phyloP scores from a whole-genome alignment of 1,284 basidiomycete genomes.

The Cutaneotrichosporon mucoides region DNA sequence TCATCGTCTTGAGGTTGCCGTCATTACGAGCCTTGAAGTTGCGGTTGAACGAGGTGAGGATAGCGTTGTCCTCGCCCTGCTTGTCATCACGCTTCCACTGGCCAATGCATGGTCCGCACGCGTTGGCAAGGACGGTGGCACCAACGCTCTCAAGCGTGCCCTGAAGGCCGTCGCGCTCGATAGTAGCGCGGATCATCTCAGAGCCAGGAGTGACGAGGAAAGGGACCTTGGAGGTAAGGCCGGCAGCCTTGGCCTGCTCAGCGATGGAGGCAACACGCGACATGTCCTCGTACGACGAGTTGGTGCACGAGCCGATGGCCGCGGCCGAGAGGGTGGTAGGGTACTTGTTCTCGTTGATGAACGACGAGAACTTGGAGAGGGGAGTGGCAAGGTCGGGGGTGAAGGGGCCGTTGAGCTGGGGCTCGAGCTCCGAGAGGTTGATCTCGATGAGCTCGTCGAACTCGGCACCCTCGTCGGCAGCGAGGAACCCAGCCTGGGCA shows the following conservation, averaged over 20 bases:
- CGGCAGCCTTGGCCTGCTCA: conserved; percentile 77
- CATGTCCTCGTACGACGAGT: conserved; percentile 95
- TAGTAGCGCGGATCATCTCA: conserved; percentile 95
- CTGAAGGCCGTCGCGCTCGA: conserved; percentile 76
- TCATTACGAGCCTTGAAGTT: conserved; percentile 99
- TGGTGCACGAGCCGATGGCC: conserved; percentile 96
- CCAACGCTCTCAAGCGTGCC: conserved; percentile 17
- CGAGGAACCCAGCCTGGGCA: conserved; percentile 70
- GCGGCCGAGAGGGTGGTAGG: conserved; percentile 86
- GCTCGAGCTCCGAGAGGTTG: conserved; percentile 86
- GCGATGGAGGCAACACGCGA: conserved; percentile 88
- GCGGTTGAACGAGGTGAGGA: conserved; percentile 94
- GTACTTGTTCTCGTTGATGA: conserved; percentile 81
- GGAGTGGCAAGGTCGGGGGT: conserved; percentile 96
- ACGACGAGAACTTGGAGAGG: conserved; percentile 79
- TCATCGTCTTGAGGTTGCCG: conserved; percentile 79
- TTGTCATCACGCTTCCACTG: conserved; percentile 96
- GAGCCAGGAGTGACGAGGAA: conserved; percentile 97
- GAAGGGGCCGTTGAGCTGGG: conserved; percentile 94
- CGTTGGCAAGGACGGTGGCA: conserved; percentile 90
- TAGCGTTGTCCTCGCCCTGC: conserved; percentile 89
- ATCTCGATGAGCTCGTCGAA: conserved; percentile 96
- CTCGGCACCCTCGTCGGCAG: conserved; percentile 82
- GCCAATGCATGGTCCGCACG: conserved; percentile 98
- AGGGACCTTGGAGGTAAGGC: conserved; percentile 77